These are phyloP conservation scores for Acidiella bohemica DNA, from an alignment of 495 filamentous ascomycete species.

Conservation along the genomic window DNA sequence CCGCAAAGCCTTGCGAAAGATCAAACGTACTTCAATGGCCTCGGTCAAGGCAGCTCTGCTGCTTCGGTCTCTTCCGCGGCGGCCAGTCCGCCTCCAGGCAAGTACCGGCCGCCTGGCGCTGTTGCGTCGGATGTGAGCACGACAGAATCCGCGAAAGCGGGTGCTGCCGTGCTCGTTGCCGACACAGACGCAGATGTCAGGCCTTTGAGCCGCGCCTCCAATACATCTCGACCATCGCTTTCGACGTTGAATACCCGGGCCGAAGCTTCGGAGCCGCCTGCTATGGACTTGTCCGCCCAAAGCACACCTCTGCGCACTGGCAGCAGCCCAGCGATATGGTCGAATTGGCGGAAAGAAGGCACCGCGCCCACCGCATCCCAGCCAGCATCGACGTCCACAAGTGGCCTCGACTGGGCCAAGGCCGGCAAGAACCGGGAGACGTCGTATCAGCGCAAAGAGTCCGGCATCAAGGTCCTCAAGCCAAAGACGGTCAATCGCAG, in stretches of 20 bases:
- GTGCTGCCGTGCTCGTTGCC: slow-evolving; percentile 4
- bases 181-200: slow-evolving; percentile 9
- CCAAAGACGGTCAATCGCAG: slow-evolving; percentile 24
- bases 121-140: slow-evolving; percentile 3
- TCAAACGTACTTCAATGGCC: slow-evolving; percentile 14
- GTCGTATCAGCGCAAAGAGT: slow-evolving; percentile 27
- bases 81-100: slow-evolving; percentile 17
- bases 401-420: slow-evolving; percentile 27
- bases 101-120: slow-evolving; percentile 15
- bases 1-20: slow-evolving; percentile 2
- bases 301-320: slow-evolving; percentile 23
- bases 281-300: slow-evolving; percentile 17
- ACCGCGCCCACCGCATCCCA: slow-evolving; percentile 5
- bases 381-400: slow-evolving; percentile 1
- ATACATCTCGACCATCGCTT: slow-evolving; percentile 10
- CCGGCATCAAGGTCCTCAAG: slow-evolving; percentile 33
- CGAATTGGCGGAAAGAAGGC: slow-evolving; percentile 30
- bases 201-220: slow-evolving; percentile 22
- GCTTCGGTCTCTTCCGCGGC: slow-evolving; percentile 14
- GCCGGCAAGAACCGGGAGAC: slow-evolving; percentile 19
- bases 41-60: slow-evolving; percentile 15
- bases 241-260: slow-evolving; percentile 6
- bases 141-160: slow-evolving; percentile 8
- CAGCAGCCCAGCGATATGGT: slow-evolving; percentile 29
- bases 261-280: slow-evolving; percentile 1